Evolutionary conservation across 192 early-diverging fungal species (phyloP).

Genomic region (Umbelopsis sp.): DNA sequence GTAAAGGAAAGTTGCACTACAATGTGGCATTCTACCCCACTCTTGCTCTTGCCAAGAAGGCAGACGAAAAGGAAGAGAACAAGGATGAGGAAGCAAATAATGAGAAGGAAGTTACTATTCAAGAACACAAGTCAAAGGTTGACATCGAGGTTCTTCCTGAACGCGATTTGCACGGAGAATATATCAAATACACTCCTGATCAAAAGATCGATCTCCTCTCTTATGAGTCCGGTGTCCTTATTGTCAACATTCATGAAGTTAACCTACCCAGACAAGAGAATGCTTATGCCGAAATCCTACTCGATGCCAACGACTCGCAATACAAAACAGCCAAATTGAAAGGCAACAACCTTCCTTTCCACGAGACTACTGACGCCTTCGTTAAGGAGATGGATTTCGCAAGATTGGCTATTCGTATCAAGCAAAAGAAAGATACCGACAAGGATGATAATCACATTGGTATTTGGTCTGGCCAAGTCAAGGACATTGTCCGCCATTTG

Average conservation of each 20-base stretch:
- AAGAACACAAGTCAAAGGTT: slow-evolving; percentile 7
- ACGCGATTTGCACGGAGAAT: slow-evolving; percentile 42
- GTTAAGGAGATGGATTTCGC: slow-evolving; percentile 64
- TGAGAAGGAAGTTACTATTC: background rate
- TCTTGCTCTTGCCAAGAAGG: slow-evolving; percentile 30
- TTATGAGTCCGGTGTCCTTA: slow-evolving; percentile 57
- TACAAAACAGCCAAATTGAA: slow-evolving; percentile 44
- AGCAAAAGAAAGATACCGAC: slow-evolving; percentile 34
- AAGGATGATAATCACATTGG: slow-evolving; percentile 40
- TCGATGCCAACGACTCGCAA: slow-evolving; percentile 51
- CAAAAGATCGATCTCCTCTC: slow-evolving; percentile 34
- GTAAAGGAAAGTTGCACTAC: slow-evolving; percentile 43
- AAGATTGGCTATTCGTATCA: slow-evolving; percentile 46
- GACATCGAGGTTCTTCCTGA: slow-evolving; percentile 23
- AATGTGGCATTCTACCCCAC: slow-evolving; percentile 43
- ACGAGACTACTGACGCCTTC: slow-evolving; percentile 53
- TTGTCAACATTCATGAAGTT: slow-evolving; percentile 50
- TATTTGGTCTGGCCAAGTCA: slow-evolving; percentile 18
- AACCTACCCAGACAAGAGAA: slow-evolving; percentile 25
- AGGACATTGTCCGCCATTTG: slow-evolving; percentile 21
- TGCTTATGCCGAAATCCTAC: slow-evolving; percentile 46
- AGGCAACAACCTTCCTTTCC: slow-evolving; percentile 33
- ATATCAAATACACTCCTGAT: slow-evolving; percentile 32
- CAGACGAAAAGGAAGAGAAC: slow-evolving; percentile 12
- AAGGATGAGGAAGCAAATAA: slow-evolving; percentile 19